Conservation (phyloP, 352 stramenopile species). For the Phytopythium kandeliae region DNA sequence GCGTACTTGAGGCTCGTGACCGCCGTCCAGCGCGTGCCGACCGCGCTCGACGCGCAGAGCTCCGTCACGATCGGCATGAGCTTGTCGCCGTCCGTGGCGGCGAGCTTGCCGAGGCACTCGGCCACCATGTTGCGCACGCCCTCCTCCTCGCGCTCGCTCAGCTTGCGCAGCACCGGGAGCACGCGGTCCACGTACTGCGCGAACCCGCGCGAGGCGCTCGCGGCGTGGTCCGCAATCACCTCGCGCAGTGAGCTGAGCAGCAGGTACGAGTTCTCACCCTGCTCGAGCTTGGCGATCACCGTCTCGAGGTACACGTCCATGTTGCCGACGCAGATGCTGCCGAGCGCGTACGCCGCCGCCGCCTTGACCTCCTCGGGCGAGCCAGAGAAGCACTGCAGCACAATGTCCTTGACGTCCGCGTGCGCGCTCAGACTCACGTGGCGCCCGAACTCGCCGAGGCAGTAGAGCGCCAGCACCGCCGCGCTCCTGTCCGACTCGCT, state of each 20-base stretch:
- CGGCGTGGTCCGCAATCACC: constrained; percentile 88
- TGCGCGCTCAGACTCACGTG: constrained; percentile 87
- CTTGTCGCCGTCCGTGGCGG: constrained; percentile 83
- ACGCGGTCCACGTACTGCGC: constrained; percentile 81
- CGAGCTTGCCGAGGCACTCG: constrained; percentile 95
- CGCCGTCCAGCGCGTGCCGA: constrained; percentile 85
- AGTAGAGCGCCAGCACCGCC: constrained; percentile 88
- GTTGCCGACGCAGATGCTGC: constrained; percentile 93
- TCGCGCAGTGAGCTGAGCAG: constrained; percentile 95
- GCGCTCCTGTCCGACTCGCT: constrained; percentile 52
- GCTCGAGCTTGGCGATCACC: constrained; percentile 93
- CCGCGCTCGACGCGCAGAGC: constrained; percentile 50
- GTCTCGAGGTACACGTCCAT: constrained; percentile 84
- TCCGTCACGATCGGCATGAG: constrained; percentile 90
- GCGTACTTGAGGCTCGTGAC: constrained; percentile 92
- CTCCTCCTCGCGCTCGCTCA: constrained; percentile 93
- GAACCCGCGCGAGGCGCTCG: constrained; percentile 51
- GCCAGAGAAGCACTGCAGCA: constrained; percentile 86
- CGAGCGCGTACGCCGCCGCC: constrained; percentile 94
- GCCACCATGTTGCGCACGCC: constrained; percentile 96
- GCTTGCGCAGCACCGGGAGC: constrained; percentile 91
- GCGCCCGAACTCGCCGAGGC: constrained; percentile 93
- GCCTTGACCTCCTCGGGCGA: constrained; percentile 94
- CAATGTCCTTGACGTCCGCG: constrained; percentile 84
- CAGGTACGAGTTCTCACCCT: constrained; percentile 93